Evolutionary conservation across 2,329 filamentous ascomycete species (phyloP).

Genomic region (Exserohilum rostratum): DNA sequence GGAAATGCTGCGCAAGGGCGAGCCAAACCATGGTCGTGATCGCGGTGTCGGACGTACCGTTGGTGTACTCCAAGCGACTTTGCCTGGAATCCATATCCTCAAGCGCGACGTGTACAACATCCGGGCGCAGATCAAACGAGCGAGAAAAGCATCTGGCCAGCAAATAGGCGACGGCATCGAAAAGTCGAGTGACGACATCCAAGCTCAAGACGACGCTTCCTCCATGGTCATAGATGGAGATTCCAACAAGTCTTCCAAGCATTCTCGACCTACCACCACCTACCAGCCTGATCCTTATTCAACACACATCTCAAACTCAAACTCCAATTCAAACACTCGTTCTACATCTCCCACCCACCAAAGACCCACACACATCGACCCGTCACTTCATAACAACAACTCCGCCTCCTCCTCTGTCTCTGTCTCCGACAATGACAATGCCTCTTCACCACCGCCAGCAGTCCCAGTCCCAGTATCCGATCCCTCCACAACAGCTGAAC

Average conservation of each 20-base stretch:
- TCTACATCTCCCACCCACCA: no score
- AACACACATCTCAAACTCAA: no score
- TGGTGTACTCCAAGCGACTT: constrained; percentile 33
- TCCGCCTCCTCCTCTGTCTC: no score
- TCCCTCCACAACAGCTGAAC: constrained; percentile 11
- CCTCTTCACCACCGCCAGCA: not conserved
- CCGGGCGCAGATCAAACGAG: constrained; percentile 42
- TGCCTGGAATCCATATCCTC: constrained; percentile 44
- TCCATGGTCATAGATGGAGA: no score
- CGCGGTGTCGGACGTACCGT: constrained; percentile 42
- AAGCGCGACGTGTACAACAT: constrained; percentile 48
- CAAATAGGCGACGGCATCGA: constrained; percentile 30
- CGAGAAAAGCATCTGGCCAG: constrained; percentile 37
- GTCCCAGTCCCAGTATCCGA: not conserved
- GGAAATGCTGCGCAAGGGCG: constrained; percentile 41
- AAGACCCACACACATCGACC: no score
- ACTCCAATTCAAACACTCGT: no score
- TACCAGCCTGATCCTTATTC: no score
- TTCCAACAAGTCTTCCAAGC: no score
- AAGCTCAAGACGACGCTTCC: constrained; percentile 2
- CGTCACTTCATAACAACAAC: no score
- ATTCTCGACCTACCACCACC: no score
- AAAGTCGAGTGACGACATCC: constrained; percentile 25
- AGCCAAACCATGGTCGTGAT: constrained; percentile 35
- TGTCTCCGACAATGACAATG: no score